Conservation (phyloP, 2,329 filamentous ascomycete genomes). For the Aspergillus tamarii region DNA sequence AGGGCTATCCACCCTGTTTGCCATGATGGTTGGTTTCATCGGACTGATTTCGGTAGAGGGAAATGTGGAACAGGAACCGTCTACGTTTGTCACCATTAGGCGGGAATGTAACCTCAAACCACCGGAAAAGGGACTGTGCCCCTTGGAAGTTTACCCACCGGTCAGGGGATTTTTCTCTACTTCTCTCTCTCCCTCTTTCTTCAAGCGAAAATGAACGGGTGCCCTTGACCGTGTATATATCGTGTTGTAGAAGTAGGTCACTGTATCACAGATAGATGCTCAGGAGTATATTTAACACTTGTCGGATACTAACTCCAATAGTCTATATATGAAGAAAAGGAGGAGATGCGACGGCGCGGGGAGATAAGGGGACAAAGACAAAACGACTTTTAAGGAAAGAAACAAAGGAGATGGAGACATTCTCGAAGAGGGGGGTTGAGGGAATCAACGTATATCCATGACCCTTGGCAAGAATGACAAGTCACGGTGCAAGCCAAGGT, state of each 20-base stretch:
- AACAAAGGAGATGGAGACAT: background rate
- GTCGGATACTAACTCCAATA: background rate
- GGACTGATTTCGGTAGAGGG: background rate
- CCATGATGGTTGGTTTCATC: conserved; percentile 2
- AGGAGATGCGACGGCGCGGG: background rate
- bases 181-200: background rate
- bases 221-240: background rate
- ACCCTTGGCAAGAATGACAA: background rate
- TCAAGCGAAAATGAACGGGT: background rate
- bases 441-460: background rate
- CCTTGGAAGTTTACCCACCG: background rate
- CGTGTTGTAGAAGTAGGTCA: no score
- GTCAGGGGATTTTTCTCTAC: background rate
- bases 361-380: background rate
- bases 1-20: conserved; percentile 6
- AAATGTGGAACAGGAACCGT: background rate
- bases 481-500: background rate
- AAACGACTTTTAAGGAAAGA: background rate
- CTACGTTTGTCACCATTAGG: background rate
- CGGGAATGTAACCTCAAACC: background rate
- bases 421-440: background rate
- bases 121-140: background rate
- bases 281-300: no score
- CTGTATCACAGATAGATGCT: no score
- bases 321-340: background rate